These are phyloP conservation scores for Penicillium bovifimosum DNA, from an alignment of 495 filamentous ascomycete species.

Conservation along the genomic window DNA sequence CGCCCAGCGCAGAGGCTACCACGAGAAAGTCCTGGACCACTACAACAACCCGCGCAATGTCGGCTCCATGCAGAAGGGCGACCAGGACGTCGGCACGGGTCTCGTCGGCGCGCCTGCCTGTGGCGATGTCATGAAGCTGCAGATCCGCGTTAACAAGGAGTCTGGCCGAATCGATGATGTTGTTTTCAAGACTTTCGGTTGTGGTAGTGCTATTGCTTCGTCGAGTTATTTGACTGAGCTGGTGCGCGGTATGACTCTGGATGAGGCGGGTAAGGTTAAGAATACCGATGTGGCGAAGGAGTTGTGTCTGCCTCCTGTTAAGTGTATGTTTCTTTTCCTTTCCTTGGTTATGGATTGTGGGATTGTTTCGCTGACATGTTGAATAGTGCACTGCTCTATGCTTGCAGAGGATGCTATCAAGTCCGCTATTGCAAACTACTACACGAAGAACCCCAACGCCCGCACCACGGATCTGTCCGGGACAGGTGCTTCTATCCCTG, in stretches of 20 bases:
- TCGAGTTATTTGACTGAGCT: constrained; percentile 89
- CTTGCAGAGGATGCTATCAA: constrained; percentile 99
- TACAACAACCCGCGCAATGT: constrained; percentile 93
- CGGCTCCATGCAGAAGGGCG: constrained; percentile 82
- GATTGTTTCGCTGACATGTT: constrained; percentile 8
- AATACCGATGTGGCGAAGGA: constrained; percentile 99
- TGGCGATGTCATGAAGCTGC: constrained; percentile 98
- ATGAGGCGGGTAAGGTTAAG: constrained; percentile 82
- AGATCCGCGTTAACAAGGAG: constrained; percentile 91
- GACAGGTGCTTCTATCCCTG: constrained; percentile 53
- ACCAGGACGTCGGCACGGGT: constrained; percentile 87
- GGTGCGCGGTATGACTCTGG: constrained; percentile 91
- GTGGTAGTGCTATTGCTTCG: constrained; percentile 89
- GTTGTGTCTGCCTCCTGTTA: constrained; percentile 92
- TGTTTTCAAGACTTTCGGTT: constrained; percentile 98
- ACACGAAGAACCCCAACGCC: constrained; percentile 84
- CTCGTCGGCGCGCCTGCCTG: constrained; percentile 87
- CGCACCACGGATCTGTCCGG: constrained; percentile 67
- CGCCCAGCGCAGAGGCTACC: constrained; percentile 46
- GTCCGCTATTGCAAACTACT: constrained; percentile 96
- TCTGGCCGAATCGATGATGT: constrained; percentile 89
- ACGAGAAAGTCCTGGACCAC: constrained; percentile 84
- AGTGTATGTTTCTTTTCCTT: constrained; percentile 53
- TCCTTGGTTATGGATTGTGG: background rate
- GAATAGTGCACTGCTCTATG: constrained; percentile 92